Percentiles rank a stretch among this genome's conserved stretches.
Conservation (phyloP, 176 grass and related monocot species). For the Eleusine indica region DNA sequence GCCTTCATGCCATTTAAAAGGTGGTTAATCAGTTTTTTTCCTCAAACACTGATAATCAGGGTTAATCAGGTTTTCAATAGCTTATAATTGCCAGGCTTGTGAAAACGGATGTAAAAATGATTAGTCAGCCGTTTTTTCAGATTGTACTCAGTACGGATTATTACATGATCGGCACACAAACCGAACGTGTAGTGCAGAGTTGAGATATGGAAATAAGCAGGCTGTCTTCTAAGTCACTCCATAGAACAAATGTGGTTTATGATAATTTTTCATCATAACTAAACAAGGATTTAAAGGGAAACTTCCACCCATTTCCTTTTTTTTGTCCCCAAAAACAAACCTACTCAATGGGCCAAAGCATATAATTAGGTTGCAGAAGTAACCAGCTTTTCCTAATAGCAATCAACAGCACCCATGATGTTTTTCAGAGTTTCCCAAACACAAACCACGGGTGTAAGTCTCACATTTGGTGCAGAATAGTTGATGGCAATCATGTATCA, state of each 20-base stretch:
- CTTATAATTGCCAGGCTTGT: conserved; percentile 16
- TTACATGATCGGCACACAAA: neutral
- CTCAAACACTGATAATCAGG: no score
- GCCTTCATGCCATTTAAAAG: conserved; percentile 56
- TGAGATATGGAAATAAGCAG: neutral
- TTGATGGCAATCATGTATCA: neutral
- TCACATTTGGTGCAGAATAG: neutral
- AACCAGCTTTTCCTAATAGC: neutral
- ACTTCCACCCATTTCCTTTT: neutral
- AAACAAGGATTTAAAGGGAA: neutral
- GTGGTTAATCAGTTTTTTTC: conserved; percentile 20
- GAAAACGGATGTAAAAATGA: neutral
- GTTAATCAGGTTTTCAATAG: neutral
- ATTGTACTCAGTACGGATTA: neutral
- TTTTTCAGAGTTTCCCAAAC: neutral
- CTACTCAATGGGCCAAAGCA: neutral
- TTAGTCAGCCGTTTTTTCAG: neutral
- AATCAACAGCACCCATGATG: neutral
- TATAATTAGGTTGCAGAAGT: neutral
- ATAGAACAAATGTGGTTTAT: neutral
- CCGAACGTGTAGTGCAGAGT: neutral
- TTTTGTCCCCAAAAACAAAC: neutral
- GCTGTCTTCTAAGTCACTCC: conserved; percentile 3
- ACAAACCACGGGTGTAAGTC: neutral
- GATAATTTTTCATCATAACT: neutral